phyloP scores from a whole-genome alignment of 805 yeast species.

The Wickerhamiella sorbophila region DNA sequence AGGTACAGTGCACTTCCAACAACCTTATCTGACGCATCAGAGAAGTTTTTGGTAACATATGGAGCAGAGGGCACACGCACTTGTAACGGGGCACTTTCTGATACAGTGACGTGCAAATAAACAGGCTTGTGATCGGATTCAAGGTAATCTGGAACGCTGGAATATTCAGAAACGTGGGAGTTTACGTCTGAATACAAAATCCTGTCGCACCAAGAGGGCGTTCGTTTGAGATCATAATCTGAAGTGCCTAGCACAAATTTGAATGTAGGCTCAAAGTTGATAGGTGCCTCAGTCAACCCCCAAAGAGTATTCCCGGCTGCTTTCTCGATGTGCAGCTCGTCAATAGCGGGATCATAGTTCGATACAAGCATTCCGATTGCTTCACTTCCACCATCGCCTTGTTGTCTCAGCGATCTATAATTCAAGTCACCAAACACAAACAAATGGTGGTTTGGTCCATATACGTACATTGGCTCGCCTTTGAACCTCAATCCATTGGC shows the following conservation, averaged over 20 bases:
- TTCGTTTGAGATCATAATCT: conserved; percentile 43
- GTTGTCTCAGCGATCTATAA: conserved; percentile 37
- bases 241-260: conserved; percentile 40
- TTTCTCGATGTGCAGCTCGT: conserved; percentile 37
- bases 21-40: not conserved
- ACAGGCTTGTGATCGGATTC: conserved; percentile 80
- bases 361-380: conserved; percentile 3
- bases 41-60: not conserved
- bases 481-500: conserved; percentile 45
- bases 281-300: conserved; percentile 53
- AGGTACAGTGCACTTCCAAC: conserved; percentile 1
- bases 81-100: conserved; percentile 19
- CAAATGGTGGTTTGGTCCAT: conserved; percentile 39
- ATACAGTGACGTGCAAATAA: conserved; percentile 32
- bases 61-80: not conserved
- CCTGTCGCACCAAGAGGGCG: conserved; percentile 88
- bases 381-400: not conserved
- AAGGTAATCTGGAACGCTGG: conserved; percentile 33
- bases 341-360: conserved; percentile 25
- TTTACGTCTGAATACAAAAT: conserved; percentile 43
- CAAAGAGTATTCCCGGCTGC: conserved; percentile 34
- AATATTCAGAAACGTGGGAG: conserved; percentile 31
- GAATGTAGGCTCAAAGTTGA: conserved; percentile 67
- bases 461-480: conserved; percentile 33
- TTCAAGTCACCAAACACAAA: conserved; percentile 80